Percentiles rank a stretch among this genome's conserved stretches.
These are phyloP conservation scores for Diutina siamensis DNA, from an alignment of 1,139 yeast species.

Conservation along the genomic window DNA sequence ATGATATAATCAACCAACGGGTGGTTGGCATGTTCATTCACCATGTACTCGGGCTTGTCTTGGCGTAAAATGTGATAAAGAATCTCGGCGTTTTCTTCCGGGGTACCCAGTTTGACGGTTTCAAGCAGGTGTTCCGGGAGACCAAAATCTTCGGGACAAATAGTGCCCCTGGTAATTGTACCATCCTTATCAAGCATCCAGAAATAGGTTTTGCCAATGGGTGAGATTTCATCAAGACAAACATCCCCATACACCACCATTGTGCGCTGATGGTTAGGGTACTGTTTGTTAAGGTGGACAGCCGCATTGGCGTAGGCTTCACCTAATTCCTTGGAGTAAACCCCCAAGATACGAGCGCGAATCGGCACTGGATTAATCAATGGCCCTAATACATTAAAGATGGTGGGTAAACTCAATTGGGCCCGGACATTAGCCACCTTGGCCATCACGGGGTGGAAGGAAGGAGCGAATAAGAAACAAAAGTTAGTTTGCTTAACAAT, in stretches of 20 bases:
- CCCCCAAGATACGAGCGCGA: slow-evolving; percentile 78
- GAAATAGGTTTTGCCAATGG: slow-evolving; percentile 66
- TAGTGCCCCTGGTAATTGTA: slow-evolving; percentile 19
- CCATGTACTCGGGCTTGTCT: slow-evolving; percentile 30
- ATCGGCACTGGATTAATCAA: slow-evolving; percentile 83
- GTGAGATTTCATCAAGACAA: slow-evolving; percentile 88
- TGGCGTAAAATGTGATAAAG: slow-evolving; percentile 49
- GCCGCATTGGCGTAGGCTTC: slow-evolving; percentile 79
- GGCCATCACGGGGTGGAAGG: slow-evolving; percentile 91
- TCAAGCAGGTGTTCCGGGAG: slow-evolving; percentile 60
- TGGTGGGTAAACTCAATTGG: slow-evolving; percentile 77
- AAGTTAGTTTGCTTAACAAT: slow-evolving; percentile 48
- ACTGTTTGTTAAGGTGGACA: slow-evolving; percentile 33
- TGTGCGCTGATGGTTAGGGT: slow-evolving; percentile 40
- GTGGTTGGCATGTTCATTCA: slow-evolving; percentile 21
- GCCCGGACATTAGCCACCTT: slow-evolving; percentile 69
- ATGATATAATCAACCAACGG: slow-evolving; percentile 82
- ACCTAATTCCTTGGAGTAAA: slow-evolving; percentile 69
- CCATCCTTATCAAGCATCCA: slow-evolving; percentile 57
- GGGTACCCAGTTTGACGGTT: slow-evolving; percentile 74
- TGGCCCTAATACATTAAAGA: slow-evolving; percentile 90
- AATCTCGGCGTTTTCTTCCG: slow-evolving; percentile 64
- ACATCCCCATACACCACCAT: slow-evolving; percentile 88
- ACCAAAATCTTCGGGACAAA: slow-evolving; percentile 68
- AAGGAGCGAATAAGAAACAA: slow-evolving; percentile 82